phyloP scores from a whole-genome alignment of 345 rosid species.

The thale cress (Arabidopsis thaliana) region DNA sequence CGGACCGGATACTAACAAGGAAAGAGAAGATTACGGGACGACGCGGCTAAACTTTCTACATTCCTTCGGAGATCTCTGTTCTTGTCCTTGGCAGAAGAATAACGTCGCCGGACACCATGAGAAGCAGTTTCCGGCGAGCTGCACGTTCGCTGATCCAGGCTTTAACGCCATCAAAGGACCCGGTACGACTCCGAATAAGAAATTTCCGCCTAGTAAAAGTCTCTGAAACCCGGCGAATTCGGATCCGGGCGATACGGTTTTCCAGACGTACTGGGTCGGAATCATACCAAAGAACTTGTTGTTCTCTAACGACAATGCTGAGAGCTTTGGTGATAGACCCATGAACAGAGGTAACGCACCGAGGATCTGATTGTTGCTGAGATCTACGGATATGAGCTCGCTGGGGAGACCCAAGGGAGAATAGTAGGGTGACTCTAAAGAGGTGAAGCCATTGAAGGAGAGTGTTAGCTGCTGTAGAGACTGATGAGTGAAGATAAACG shows the following conservation, averaged over 20 bases:
- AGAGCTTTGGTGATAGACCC: slow-evolving; percentile 55
- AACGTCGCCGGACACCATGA: slow-evolving; percentile 68
- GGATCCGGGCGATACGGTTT: slow-evolving; percentile 50
- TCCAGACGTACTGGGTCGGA: slow-evolving; percentile 63
- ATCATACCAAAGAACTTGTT: slow-evolving; percentile 63
- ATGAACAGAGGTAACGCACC: slow-evolving; percentile 56
- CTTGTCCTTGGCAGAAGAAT: slow-evolving; percentile 77
- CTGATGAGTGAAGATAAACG: slow-evolving; percentile 60
- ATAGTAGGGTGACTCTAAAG: slow-evolving; percentile 58
- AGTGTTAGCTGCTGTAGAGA: slow-evolving; percentile 84
- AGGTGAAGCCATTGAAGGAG: slow-evolving; percentile 65
- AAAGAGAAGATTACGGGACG: slow-evolving; percentile 31
- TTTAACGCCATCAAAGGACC: slow-evolving; percentile 60
- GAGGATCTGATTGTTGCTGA: slow-evolving; percentile 57
- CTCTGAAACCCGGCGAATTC: slow-evolving; percentile 63
- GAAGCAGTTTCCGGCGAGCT: slow-evolving; percentile 73
- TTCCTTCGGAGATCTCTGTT: slow-evolving; percentile 68
- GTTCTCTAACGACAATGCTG: slow-evolving; percentile 60
- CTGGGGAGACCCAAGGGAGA: slow-evolving; percentile 42
- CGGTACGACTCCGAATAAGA: slow-evolving; percentile 77
- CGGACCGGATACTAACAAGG: background rate
- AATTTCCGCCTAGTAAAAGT: slow-evolving; percentile 86
- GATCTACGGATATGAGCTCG: slow-evolving; percentile 60
- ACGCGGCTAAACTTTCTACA: slow-evolving; percentile 60
- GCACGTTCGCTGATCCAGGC: slow-evolving; percentile 65